Conservation (phyloP, 768 basidiomycete genomes). For the Serendipita sp. region DNA sequence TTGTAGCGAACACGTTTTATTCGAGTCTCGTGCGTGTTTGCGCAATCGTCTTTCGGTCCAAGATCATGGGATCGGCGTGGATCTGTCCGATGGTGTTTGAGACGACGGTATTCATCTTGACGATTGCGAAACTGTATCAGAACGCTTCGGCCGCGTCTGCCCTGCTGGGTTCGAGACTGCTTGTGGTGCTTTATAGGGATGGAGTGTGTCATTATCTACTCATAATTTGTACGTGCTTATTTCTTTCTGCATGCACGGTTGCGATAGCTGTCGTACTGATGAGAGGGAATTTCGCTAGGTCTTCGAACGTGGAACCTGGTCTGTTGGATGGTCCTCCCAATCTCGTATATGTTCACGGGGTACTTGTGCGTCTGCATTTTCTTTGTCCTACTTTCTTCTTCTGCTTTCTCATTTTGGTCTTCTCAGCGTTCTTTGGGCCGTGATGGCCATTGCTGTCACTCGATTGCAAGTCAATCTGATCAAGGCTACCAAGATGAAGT, state of each 20-base stretch:
- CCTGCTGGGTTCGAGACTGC: not conserved
- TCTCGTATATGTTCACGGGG: not conserved
- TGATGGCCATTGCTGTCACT: not conserved
- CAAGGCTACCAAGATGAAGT: not conserved
- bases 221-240: too few species aligned
- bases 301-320: not conserved
- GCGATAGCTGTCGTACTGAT: too few species aligned
- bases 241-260: not conserved
- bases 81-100: not conserved
- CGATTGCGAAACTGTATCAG: slow-evolving; percentile 2
- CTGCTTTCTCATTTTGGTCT: not conserved
- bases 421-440: not conserved
- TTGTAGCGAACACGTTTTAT: not conserved
- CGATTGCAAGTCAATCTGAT: not conserved
- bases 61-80: not conserved
- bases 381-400: too few species aligned
- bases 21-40: not conserved
- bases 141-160: not conserved
- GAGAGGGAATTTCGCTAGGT: too few species aligned
- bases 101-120: not conserved
- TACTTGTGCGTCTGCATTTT: not conserved
- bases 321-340: not conserved
- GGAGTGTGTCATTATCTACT: not conserved
- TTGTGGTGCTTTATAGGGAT: slow-evolving; percentile 5
- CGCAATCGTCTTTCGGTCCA: not conserved